Conservation (phyloP, 495 filamentous ascomycete species). For the Tuber aestivum region DNA sequence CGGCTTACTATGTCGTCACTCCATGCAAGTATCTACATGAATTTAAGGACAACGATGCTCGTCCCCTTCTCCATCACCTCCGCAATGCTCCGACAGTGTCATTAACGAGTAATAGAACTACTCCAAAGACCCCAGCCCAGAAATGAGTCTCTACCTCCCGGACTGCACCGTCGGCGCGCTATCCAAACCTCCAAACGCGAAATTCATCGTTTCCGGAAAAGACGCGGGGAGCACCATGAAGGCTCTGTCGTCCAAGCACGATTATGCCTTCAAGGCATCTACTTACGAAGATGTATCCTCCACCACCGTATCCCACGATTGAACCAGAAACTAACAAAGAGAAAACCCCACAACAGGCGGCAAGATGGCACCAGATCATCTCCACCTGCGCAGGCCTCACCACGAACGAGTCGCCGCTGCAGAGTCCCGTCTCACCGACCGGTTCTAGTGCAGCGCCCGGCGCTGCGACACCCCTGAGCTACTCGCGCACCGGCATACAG, state of each 20-base stretch:
- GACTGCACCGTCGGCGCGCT: slow-evolving; percentile 71
- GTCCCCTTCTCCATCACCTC: not conserved
- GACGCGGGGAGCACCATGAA: slow-evolving; percentile 54
- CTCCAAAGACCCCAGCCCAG: slow-evolving; percentile 70
- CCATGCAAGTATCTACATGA: slow-evolving; percentile 83
- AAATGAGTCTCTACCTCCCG: slow-evolving; percentile 84
- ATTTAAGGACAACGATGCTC: slow-evolving; percentile 80
- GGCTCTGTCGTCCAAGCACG: slow-evolving; percentile 57
- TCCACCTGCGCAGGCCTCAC: slow-evolving; percentile 32
- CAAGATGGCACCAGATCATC: slow-evolving; percentile 35
- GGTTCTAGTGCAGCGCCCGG: slow-evolving; percentile 7
- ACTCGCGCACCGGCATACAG: slow-evolving; percentile 25
- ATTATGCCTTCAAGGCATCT: slow-evolving; percentile 56
- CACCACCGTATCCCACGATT: not conserved
- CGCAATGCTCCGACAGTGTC: not conserved
- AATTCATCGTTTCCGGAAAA: slow-evolving; percentile 94
- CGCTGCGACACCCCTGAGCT: slow-evolving; percentile 22
- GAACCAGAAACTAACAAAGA: not conserved
- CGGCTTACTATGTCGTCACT: slow-evolving; percentile 84
- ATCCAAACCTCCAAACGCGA: slow-evolving; percentile 54
- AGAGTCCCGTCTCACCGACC: slow-evolving; percentile 27
- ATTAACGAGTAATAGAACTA: slow-evolving; percentile 49
- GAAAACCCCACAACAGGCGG: slow-evolving; percentile 15
- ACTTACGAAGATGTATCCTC: slow-evolving; percentile 21
- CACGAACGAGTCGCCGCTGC: slow-evolving; percentile 32